Conservation (phyloP, 768 basidiomycete species). For the Gymnopilus dilepis region DNA sequence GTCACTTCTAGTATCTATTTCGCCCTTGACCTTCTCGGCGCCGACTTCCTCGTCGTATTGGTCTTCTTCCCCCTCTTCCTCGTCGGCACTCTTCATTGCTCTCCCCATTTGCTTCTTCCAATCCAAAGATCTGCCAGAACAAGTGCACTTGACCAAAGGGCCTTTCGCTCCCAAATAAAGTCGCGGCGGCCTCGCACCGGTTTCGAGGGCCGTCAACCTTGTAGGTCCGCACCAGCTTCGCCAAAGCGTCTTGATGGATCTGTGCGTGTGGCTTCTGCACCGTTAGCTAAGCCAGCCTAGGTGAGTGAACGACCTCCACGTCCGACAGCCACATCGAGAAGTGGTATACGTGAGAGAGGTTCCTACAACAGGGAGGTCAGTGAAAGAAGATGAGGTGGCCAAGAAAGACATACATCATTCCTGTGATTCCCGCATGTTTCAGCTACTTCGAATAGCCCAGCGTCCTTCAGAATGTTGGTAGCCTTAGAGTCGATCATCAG, state of each 20-base stretch:
- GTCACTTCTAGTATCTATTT: slow-evolving; percentile 13
- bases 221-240: slow-evolving; percentile 73
- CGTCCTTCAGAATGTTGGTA: slow-evolving; percentile 58
- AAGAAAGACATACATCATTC: slow-evolving; percentile 40
- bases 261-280: slow-evolving; percentile 65
- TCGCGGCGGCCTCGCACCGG: slow-evolving; percentile 90
- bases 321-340: slow-evolving; percentile 90
- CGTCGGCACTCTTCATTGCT: too few species aligned
- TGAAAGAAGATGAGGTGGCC: neutral
- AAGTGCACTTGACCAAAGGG: slow-evolving; percentile 84
- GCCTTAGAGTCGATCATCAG: slow-evolving; percentile 33
- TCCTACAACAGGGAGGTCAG: slow-evolving; percentile 38
- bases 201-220: slow-evolving; percentile 75
- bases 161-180: slow-evolving; percentile 80
- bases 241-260: slow-evolving; percentile 80
- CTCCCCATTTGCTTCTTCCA: too few species aligned
- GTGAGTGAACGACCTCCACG: slow-evolving; percentile 79
- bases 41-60: slow-evolving; percentile 23
- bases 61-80: slow-evolving; percentile 17
- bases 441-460: slow-evolving; percentile 55
- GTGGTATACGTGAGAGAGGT: slow-evolving; percentile 78
- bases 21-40: slow-evolving; percentile 23
- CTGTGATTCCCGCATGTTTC: slow-evolving; percentile 46
- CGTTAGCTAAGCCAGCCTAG: slow-evolving; percentile 76
- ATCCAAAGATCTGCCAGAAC: too few species aligned